Percentiles rank a stretch among this genome's conserved stretches.
Evolutionary conservation across 2,329 filamentous ascomycete genomes (phyloP).

Genomic region (Microthyrium microscopicum): DNA sequence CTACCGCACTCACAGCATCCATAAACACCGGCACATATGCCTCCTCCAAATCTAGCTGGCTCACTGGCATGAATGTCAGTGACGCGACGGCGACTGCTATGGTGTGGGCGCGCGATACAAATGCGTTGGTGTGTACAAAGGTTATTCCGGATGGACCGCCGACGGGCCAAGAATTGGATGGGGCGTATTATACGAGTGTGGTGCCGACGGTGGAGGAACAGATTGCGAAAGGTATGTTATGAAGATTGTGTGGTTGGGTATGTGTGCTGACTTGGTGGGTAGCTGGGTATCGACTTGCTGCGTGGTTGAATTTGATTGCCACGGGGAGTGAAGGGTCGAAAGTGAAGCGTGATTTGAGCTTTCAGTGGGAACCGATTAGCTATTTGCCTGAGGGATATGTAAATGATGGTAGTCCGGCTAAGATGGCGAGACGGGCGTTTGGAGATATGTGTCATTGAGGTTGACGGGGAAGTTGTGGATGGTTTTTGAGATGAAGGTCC

Average conservation of each 20-base stretch:
- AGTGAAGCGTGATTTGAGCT: background rate
- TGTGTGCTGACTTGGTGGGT: background rate
- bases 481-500: too few species aligned
- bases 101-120: conserved; percentile 26
- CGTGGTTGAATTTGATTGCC: conserved; percentile 20
- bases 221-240: conserved; percentile 23
- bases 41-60: conserved; percentile 18
- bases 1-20: conserved; percentile 18
- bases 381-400: background rate
- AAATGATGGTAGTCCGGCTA: background rate
- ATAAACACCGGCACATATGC: conserved; percentile 25
- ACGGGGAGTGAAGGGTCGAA: conserved; percentile 9
- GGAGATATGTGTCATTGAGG: background rate
- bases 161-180: conserved; percentile 22
- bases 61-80: conserved; percentile 19
- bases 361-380: background rate
- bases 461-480: too few species aligned
- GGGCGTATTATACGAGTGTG: conserved; percentile 19
- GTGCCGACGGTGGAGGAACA: conserved; percentile 25
- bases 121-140: conserved; percentile 24
- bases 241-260: background rate
- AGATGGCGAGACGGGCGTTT: conserved; percentile 2
- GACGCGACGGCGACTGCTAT: conserved; percentile 22
- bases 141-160: conserved; percentile 24
- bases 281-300: conserved; percentile 20